Base-by-base conservation (phyloP, 805 yeast species). In the Metschnikowia noctiluminum region DNA sequence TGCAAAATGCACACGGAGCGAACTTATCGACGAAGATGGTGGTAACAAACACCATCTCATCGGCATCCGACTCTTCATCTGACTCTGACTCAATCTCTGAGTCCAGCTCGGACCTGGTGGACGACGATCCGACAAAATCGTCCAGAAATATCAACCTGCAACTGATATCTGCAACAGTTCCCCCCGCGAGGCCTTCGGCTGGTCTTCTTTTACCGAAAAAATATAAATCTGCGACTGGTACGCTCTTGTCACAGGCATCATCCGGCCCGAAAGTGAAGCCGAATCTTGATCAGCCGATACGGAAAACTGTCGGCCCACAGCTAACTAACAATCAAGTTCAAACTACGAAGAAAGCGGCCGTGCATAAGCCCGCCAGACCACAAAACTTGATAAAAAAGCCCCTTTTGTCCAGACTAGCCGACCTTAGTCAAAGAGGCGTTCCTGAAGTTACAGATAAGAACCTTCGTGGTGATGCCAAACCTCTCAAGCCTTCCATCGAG, bases 401-500 rank as follows among this genome's bases (percentile, higher is more conserved):
- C 8, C 27, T 38, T 40, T 34, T 42, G 6, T 30, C 50, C 6
- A 38, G 38, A 4, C 53, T 56, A 32, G 47, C 51, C 6, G 56
- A 53, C 16, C 51, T 56, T 21, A 53, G 51, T 13, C 48, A 36
- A 30, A 36, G 55, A 4, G 59, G 59, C 9, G 51, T 56, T 27
- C 59, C 59, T 5, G 54, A 52, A 11, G 59, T 56, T n/a, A 44
- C 39, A 39, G 59, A 56, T 12, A 46, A 28, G 16, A 42, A 9
- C 7, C 31, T 13, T 12, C 34, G 27, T 12, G 35, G 26, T 7
- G 21, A 14, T 8, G 28, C 37, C 4, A 47, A 47, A 31, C 52
- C 53, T 2, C 13, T 42, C 8, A 51, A 36, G 12, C 39, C 48
- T 32, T 13, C 39, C 14, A 31, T 42, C 15, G 7, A 32, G 10